A percentile compares a stretch with the other conserved stretches of the same genome.
These are phyloP conservation scores for Zizania palustris DNA, from an alignment of 202 grass and related monocot genomes.

Conservation along the genomic window DNA sequence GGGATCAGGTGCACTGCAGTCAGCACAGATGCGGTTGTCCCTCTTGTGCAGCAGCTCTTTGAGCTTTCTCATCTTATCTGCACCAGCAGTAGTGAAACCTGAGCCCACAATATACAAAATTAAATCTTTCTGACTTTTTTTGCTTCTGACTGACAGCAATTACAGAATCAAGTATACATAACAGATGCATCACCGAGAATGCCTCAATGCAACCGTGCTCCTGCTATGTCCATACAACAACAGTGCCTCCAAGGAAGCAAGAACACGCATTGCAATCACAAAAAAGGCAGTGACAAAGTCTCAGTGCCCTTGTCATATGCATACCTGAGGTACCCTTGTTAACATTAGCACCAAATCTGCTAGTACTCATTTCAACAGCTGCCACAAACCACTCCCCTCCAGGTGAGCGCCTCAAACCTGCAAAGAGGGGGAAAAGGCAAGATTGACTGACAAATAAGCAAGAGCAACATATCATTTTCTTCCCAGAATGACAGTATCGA, in stretches of 20 bases:
- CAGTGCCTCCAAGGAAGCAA: background rate
- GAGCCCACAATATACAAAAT: background rate
- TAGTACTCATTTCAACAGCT: background rate
- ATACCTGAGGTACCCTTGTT: background rate
- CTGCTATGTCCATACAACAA: background rate
- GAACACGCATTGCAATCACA: too few relatives aligned
- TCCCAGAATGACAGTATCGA: background rate
- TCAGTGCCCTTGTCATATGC: background rate
- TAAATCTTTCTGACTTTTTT: background rate
- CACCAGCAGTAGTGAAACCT: background rate
- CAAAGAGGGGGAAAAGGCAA: background rate
- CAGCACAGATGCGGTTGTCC: constrained; percentile 73
- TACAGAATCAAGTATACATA: background rate
- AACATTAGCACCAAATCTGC: too few relatives aligned
- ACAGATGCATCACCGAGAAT: background rate
- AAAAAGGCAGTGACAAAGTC: background rate
- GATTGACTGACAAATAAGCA: background rate
- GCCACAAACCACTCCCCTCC: background rate
- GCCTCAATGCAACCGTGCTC: background rate
- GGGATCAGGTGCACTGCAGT: constrained; percentile 68
- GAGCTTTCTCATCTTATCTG: constrained; percentile 59
- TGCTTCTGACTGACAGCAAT: background rate
- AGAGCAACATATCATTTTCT: background rate
- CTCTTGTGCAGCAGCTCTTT: constrained; percentile 68
- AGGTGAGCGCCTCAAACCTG: background rate